A percentile compares a stretch with the other conserved stretches of the same genome.
Conservation (phyloP, 2,329 filamentous ascomycete genomes). For the Aschersonia sp. region DNA sequence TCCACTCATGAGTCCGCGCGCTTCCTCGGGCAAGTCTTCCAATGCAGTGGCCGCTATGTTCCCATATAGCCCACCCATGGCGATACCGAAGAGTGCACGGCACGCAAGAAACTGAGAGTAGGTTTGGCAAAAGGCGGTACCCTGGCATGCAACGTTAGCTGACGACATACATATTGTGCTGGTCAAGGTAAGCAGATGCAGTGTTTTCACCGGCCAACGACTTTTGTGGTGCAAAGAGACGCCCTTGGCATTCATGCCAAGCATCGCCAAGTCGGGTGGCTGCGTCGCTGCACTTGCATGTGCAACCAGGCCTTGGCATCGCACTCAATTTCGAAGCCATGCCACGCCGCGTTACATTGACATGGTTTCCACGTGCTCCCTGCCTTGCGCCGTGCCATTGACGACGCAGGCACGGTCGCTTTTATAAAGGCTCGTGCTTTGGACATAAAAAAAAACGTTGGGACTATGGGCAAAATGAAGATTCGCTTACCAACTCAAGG, state of each 20-base stretch:
- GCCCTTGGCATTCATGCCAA: not conserved
- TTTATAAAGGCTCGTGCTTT: no score
- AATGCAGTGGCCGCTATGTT: conserved; percentile 68
- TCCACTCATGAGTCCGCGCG: conserved; percentile 61
- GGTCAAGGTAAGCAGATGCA: no score
- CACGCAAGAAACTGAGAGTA: conserved; percentile 62
- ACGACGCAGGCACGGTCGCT: no score
- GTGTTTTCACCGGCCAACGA: not conserved
- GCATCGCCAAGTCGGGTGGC: conserved; percentile 3
- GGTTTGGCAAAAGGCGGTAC: conserved; percentile 54
- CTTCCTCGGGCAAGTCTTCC: conserved; percentile 55
- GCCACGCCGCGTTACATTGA: not conserved
- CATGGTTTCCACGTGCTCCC: not conserved
- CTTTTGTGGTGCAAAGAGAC: not conserved
- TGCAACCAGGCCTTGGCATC: not conserved
- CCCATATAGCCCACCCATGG: conserved; percentile 72
- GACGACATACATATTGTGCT: no score
- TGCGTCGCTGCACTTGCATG: not conserved
- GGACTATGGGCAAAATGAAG: not conserved
- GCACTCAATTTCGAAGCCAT: not conserved
- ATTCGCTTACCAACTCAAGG: conserved; percentile 49
- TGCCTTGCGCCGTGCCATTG: no score
- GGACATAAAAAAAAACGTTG: not conserved
- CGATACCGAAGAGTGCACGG: conserved; percentile 61
- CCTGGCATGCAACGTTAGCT: conserved; percentile 15